A percentile compares a stretch with the other conserved stretches of the same genome.
phyloP scores from a whole-genome alignment of 2,329 filamentous ascomycete species.

The Teratosphaeriaceae sp. region DNA sequence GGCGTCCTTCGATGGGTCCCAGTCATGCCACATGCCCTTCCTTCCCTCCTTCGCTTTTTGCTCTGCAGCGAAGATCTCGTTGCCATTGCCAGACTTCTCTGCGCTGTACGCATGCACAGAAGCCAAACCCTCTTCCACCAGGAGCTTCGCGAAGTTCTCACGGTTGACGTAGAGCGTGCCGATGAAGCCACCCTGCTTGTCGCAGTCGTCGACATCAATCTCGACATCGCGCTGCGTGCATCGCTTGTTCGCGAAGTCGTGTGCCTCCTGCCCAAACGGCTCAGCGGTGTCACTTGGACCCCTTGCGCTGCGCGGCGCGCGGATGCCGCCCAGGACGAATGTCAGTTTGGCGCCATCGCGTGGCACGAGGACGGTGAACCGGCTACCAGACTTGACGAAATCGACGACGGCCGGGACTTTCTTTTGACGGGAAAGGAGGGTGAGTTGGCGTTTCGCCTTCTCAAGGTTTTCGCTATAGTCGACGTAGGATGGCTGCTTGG shows the following conservation, averaged over 20 bases:
- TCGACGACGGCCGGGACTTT: slow-evolving; percentile 91
- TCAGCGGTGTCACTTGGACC: slow-evolving; percentile 75
- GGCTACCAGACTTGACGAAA: slow-evolving; percentile 94
- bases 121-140: slow-evolving; percentile 90
- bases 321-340: slow-evolving; percentile 87
- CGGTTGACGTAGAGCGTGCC: slow-evolving; percentile 89
- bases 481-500: slow-evolving; percentile 72
- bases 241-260: slow-evolving; percentile 81
- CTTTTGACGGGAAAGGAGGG: slow-evolving; percentile 81
- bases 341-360: slow-evolving; percentile 92
- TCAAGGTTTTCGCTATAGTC: slow-evolving; percentile 91
- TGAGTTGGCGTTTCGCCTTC: slow-evolving; percentile 91
- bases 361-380: slow-evolving; percentile 87
- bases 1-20: slow-evolving; percentile 81
- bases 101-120: slow-evolving; percentile 92
- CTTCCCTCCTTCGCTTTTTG: slow-evolving; percentile 79
- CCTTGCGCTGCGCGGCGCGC: slow-evolving; percentile 79
- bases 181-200: slow-evolving; percentile 97
- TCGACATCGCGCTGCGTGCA: slow-evolving; percentile 94
- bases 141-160: slow-evolving; percentile 88
- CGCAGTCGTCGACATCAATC: slow-evolving; percentile 87
- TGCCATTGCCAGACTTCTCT: slow-evolving; percentile 85
- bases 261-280: slow-evolving; percentile 89
- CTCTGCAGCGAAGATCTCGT: slow-evolving; percentile 82
- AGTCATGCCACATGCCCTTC: slow-evolving; percentile 89